Base-by-base conservation (phyloP, 345 rosid genomes). In the Melaleuca alternifolia region DNA sequence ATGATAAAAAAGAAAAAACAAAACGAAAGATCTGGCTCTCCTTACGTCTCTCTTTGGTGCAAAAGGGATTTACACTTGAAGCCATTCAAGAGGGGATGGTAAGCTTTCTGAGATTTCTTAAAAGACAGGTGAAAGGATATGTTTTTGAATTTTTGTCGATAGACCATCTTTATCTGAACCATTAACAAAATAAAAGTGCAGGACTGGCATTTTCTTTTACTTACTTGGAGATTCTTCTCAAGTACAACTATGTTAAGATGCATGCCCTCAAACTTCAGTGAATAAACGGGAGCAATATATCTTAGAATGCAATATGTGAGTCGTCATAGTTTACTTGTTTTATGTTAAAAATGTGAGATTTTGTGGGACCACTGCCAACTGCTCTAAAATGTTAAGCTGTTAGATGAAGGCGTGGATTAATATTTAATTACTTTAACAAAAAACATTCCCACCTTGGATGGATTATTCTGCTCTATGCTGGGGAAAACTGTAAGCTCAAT, bases 41-140 rank as follows among this genome's bases (percentile, higher is more conserved):
- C 83, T 88, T 95, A 93, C 94, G 92, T 53, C 98, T 97, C 86
- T 96, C 99, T 83, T 88, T 93, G 87, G 86, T 96, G 92, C 96
- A 96, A 85, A 94, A 93, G 86, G 95, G 96, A 83, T 93, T 94
- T 87, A 90, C 94, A 77, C 89, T 95, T 85, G 99, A 96, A 87
- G 88, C 94, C 89, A 59, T 95, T 88, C 98, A 97, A 89, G 96
- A 92, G 84, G 98, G 98, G 87, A 97, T 96, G 99, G 99, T 97
- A 94, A 87, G 96, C 82, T 18, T 84, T 50, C 30, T 79, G 56
- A 87, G 59, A 85, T 83, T 76, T 14, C 79, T 71, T 18, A 37
- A 71, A 71, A 18, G 79, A 33, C 0, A 3, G 79, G 48, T 71
- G 79, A 71, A 71, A 71, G 79, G 7, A 33, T 37, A 16, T 71